A percentile compares a stretch with the other conserved stretches of the same genome.
phyloP scores from a whole-genome alignment of 805 yeast genomes.

The Kodamaea lidongshanica region DNA sequence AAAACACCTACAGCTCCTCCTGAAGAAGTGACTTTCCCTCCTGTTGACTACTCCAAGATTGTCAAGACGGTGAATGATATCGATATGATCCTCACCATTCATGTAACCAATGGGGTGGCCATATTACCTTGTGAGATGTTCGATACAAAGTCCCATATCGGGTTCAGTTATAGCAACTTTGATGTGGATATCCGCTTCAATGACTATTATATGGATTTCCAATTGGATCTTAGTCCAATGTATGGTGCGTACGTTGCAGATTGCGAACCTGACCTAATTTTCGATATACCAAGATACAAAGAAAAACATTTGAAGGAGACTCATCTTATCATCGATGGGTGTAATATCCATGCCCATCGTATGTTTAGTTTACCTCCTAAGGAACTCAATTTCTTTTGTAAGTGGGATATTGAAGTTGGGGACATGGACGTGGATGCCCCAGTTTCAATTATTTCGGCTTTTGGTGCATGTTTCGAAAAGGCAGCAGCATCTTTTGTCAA shows the following conservation, averaged over 20 bases:
- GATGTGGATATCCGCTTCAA: constrained; percentile 82
- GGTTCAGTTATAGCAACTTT: constrained; percentile 56
- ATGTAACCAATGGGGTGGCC: constrained; percentile 63
- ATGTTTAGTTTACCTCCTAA: constrained; percentile 89
- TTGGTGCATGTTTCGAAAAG: constrained; percentile 38
- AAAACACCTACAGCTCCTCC: constrained; percentile 5
- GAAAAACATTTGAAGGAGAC: constrained; percentile 2
- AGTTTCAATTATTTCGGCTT: constrained; percentile 38
- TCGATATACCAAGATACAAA: constrained; percentile 20
- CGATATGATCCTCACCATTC: constrained; percentile 69
- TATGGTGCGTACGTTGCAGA: constrained; percentile 28
- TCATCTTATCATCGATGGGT: constrained; percentile 51
- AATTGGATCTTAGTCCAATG: constrained; percentile 63
- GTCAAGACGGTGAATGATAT: constrained; percentile 61
- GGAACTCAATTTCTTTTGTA: constrained; percentile 82
- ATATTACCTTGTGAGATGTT: constrained; percentile 71
- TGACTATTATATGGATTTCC: constrained; percentile 89
- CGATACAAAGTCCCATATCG: constrained; percentile 54
- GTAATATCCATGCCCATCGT: constrained; percentile 76
- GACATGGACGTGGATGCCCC: constrained; percentile 47
- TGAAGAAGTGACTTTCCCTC: constrained; percentile 6
- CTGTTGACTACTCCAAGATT: constrained; percentile 28
- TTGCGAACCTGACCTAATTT: constrained; percentile 12
- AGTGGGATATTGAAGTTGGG: constrained; percentile 81
- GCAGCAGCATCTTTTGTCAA: constrained; percentile 64